phyloP scores from a whole-genome alignment of 768 basidiomycete species.

The button mushroom (Agaricus bisporus) region DNA sequence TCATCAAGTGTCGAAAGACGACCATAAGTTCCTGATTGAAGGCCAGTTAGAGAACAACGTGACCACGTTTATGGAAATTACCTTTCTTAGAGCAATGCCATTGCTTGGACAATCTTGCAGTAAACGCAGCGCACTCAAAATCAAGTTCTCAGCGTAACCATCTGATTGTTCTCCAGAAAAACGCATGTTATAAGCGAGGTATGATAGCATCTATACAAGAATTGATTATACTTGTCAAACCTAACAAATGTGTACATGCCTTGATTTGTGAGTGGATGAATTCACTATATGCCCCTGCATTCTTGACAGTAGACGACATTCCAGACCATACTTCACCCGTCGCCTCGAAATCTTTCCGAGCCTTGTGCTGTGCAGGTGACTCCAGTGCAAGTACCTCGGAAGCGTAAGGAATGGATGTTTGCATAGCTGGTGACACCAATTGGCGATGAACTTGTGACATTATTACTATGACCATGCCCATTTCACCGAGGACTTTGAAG shows the following conservation, averaged over 20 bases:
- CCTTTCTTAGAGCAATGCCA: slow-evolving; percentile 77
- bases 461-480: slow-evolving; percentile 87
- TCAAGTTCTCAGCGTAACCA: slow-evolving; percentile 73
- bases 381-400: slow-evolving; percentile 76
- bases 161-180: slow-evolving; percentile 53
- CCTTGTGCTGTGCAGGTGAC: slow-evolving; percentile 74
- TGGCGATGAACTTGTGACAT: slow-evolving; percentile 79
- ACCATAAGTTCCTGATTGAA: slow-evolving; percentile 76
- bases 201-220: slow-evolving; percentile 71
- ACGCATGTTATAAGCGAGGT: slow-evolving; percentile 85
- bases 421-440: slow-evolving; percentile 58
- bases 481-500: slow-evolving; percentile 92
- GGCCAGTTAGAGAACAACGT: neutral
- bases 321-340: slow-evolving; percentile 82
- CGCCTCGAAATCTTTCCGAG: slow-evolving; percentile 72
- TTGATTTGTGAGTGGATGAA: slow-evolving; percentile 89
- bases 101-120: slow-evolving; percentile 91
- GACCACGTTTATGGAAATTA: slow-evolving; percentile 20
- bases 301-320: slow-evolving; percentile 70
- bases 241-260: slow-evolving; percentile 34
- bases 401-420: slow-evolving; percentile 67
- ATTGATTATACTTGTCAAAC: neutral
- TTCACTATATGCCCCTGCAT: slow-evolving; percentile 70
- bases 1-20: slow-evolving; percentile 85
- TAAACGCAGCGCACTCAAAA: slow-evolving; percentile 76